These are phyloP conservation scores for Blastocystis sp. DNA, from an alignment of 352 stramenopile species.

Conservation along the genomic window DNA sequence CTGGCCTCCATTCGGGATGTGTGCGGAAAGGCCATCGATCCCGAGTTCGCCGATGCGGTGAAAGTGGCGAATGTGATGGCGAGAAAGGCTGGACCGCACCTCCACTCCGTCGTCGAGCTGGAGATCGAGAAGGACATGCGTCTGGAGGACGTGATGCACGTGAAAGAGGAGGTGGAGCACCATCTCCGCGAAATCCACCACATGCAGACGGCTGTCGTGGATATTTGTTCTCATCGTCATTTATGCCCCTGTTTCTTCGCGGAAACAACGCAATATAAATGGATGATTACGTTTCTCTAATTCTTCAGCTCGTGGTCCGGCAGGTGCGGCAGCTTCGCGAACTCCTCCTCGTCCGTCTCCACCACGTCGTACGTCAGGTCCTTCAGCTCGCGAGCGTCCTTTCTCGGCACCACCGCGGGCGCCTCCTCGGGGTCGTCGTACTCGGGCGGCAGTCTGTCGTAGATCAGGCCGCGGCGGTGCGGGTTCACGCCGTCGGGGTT, in stretches of 20 bases:
- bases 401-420: constrained; percentile 45
- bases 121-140: background rate
- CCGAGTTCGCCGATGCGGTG: background rate
- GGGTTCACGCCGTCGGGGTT: constrained; percentile 55
- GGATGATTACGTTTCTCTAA: constrained; percentile 57
- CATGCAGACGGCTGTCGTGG: constrained; percentile 60
- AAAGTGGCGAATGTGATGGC: constrained; percentile 40
- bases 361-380: background rate
- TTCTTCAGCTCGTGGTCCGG: constrained; percentile 52
- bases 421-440: constrained; percentile 43
- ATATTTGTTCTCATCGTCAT: background rate
- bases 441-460: constrained; percentile 58
- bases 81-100: constrained; percentile 60
- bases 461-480: constrained; percentile 61
- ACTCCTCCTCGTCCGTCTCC: constrained; percentile 56
- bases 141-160: constrained; percentile 15
- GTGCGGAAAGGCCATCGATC: background rate
- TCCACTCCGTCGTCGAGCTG: constrained; percentile 42
- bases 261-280: constrained; percentile 60
- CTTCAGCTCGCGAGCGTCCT: background rate
- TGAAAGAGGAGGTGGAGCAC: constrained; percentile 47
- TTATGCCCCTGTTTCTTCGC: background rate
- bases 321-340: constrained; percentile 47
- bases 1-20: constrained; percentile 20
- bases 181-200: constrained; percentile 38